Base-by-base conservation (phyloP, 805 yeast species). In the Yarrowia hollandica region DNA sequence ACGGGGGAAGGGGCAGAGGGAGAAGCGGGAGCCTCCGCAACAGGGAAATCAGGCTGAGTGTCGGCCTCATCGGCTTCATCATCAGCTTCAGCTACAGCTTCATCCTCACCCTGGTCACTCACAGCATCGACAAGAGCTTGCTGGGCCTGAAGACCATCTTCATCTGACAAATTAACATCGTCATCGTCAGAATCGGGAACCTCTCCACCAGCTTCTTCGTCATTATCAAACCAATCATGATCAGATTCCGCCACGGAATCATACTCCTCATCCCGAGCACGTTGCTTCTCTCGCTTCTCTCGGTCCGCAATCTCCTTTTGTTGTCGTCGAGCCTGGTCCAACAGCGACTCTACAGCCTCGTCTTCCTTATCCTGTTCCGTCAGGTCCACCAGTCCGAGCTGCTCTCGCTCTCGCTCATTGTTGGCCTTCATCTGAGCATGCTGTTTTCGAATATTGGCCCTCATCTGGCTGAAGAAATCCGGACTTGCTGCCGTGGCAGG, bases 141-240 rank as follows among this genome's bases (percentile, higher is more conserved):
- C 16, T 22, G 38, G 12, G 38, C 56, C 5, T 15, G 30, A 1
- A 41, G 31, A 25, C 46, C 46, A 11, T 48, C 57, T 25, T 34
- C 57, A 11, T 50, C 57, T 11, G 41, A 30, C 21, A 21, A 3
- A 21, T 44, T 18, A 7, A 16, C 39, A 9, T 50, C 39, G 5
- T 6, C 30, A 11, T 48, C 39, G 8, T 28, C 56, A 3, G 57
- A 50, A 18, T 50, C 97, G 63, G 92, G 85, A 62, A 92, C 77
- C 71, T 97, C 82, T 75, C 9, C 28, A n/a, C 19, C 28, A 8
- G 15, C 31, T 8, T 16, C 48, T 3, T 92, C 92, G 59, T 90
- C 74, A 4, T 96, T 88, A 37, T 97, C 97, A 71, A 84, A 89
- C 71, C 90, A 87, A 28, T 72, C 76, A 21, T 94, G 86, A 63